Evolutionary conservation across 2,329 filamentous ascomycete genomes (phyloP), one percentile per base, ranked within the genome.

Genomic region (Lachnellula arida): DNA sequence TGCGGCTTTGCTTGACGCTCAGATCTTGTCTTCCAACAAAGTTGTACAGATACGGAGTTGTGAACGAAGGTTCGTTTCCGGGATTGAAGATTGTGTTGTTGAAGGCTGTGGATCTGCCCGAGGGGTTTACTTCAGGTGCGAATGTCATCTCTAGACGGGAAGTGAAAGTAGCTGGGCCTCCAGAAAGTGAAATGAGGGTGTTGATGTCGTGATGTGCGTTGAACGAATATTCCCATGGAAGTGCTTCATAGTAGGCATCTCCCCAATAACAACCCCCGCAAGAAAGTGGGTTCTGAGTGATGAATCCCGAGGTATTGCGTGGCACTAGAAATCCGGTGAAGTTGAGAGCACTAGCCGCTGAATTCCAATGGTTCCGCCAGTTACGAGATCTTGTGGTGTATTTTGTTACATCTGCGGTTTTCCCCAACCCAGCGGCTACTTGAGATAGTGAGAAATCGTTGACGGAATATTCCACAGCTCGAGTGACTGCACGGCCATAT

Each of bases 291-390:
- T 80, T 69, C 66, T 75, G 75, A 56, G 73, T 59, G 49, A 81
- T 76, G 5, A 74, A 75, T 0, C 79, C 76, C 25, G 74, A 71
- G 11, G 71, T 62, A 53, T 72, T 70, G 12, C 82, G 76, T 0
- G 87, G 87, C 0, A 84, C 85, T 5, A 89, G 72, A 67, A 89
- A 89, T 0, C 86, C 87, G 0, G 72, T 77, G 68, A 86, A 87
- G 2, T 78, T 79, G 0, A 86, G 74, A 0, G 81, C 81, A 0
- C 73, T 75, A 48, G 81, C 77, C 43, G 79, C 68, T 0, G 77
- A 67, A 65, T 88, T 85, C 85, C 84, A 89, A 59, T 88, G 85
- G 64, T 88, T 88, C 19, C 82, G 78, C 87, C 87, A 90, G 65
- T 88, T 85, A n/a, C 78, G 76, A 1, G 84, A 86, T 12, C 86